Evolutionary conservation across 352 stramenopile genomes (phyloP).

Genomic region (Phytophthora foliorum): DNA sequence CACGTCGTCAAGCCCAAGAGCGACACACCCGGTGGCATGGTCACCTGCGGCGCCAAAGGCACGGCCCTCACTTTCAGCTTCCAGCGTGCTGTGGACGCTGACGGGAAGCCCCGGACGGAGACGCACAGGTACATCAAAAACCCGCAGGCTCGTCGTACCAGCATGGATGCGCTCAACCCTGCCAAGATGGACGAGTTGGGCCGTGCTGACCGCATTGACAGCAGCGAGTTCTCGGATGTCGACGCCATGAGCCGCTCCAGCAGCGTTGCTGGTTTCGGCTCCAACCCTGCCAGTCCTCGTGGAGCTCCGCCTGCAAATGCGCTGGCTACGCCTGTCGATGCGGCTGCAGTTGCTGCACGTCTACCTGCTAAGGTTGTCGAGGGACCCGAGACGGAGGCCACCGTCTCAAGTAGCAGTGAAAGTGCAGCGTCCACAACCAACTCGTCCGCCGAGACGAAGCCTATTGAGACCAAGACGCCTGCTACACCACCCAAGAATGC

Average conservation of each 20-base stretch:
- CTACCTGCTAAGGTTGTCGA: slow-evolving; percentile 23
- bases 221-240: slow-evolving; percentile 58
- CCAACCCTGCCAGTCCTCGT: slow-evolving; percentile 45
- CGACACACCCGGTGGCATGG: slow-evolving; percentile 50
- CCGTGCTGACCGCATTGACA: slow-evolving; percentile 52
- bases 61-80: slow-evolving; percentile 54
- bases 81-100: slow-evolving; percentile 30
- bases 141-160: slow-evolving; percentile 54
- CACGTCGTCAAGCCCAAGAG: slow-evolving; percentile 62
- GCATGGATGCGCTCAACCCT: slow-evolving; percentile 46
- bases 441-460: slow-evolving; percentile 11
- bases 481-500: slow-evolving; percentile 21
- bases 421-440: slow-evolving; percentile 4
- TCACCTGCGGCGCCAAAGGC: slow-evolving; percentile 59
- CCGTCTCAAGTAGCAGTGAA: slow-evolving; percentile 10
- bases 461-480: slow-evolving; percentile 7
- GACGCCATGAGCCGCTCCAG: slow-evolving; percentile 57
- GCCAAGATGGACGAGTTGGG: slow-evolving; percentile 60
- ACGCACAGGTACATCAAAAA: slow-evolving; percentile 60
- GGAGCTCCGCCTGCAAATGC: slow-evolving; percentile 4
- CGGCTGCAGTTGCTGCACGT: slow-evolving; percentile 29
- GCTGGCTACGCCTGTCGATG: slow-evolving; percentile 18
- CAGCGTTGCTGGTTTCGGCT: slow-evolving; percentile 36
- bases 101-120: slow-evolving; percentile 36
- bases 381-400: slow-evolving; percentile 7